phyloP scores from a whole-genome alignment of 1,284 basidiomycete species.

The Inonotus hispidus region DNA sequence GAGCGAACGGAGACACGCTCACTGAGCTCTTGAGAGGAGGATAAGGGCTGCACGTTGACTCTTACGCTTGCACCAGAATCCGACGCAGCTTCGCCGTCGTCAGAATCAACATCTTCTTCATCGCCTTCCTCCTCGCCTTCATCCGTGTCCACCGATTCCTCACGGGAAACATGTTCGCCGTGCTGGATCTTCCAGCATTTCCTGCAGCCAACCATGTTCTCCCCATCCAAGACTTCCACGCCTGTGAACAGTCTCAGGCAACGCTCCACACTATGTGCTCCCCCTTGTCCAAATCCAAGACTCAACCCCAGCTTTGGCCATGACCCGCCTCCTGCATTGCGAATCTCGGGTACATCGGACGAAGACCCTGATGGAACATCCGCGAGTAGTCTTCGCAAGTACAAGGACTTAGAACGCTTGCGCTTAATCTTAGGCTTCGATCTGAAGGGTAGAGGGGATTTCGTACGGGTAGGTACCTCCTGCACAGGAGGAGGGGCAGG shows the following conservation, averaged over 20 bases:
- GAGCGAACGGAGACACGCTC: constrained; percentile 1
- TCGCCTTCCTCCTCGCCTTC: constrained; percentile 28
- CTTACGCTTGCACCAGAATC: constrained; percentile 14
- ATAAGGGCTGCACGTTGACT: not conserved
- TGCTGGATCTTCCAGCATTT: constrained; percentile 88
- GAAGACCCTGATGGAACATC: constrained; percentile 41
- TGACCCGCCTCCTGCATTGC: constrained; percentile 15
- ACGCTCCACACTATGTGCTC: constrained; percentile 57
- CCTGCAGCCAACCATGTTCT: constrained; percentile 90
- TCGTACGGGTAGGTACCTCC: constrained; percentile 22
- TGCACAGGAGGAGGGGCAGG: constrained; percentile 23
- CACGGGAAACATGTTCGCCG: constrained; percentile 43
- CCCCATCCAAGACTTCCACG: constrained; percentile 87
- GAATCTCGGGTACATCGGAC: constrained; percentile 34
- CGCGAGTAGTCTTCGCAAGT: constrained; percentile 59
- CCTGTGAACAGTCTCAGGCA: constrained; percentile 83
- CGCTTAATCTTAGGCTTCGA: constrained; percentile 34
- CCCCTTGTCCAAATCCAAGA: constrained; percentile 16
- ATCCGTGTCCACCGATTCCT: constrained; percentile 31
- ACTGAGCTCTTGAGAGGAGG: constrained; percentile 11
- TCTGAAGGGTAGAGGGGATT: constrained; percentile 35
- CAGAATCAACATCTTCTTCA: not conserved
- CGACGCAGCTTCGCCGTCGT: not conserved
- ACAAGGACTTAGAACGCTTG: constrained; percentile 50
- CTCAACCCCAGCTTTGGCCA: constrained; percentile 40